A percentile compares a stretch with the other conserved stretches of the same genome.
Conservation (phyloP, 305 asterid genomes). For the Ruellia speciosa region DNA sequence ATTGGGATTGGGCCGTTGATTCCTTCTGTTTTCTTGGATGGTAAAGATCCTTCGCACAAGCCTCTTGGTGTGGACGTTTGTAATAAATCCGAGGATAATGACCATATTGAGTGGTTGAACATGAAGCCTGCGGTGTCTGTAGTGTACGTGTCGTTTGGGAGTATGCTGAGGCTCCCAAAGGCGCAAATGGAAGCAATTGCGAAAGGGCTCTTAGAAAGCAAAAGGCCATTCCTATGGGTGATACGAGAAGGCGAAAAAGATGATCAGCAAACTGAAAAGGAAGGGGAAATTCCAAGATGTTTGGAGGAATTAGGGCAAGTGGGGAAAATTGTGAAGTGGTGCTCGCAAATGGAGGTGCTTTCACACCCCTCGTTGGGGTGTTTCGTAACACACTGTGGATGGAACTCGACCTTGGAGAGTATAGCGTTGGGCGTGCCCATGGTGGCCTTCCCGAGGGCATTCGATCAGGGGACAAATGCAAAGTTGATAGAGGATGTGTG, state of each 20-base stretch:
- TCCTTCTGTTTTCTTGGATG: conserved; percentile 35
- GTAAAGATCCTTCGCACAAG: conserved; percentile 3
- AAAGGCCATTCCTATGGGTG: conserved; percentile 47
- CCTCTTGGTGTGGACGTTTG: conserved; percentile 32
- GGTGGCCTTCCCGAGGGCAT: conserved; percentile 42
- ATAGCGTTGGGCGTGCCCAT: conserved; percentile 28
- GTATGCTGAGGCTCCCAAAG: conserved; percentile 25
- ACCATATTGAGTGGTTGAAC: conserved; percentile 34
- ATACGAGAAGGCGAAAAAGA: conserved; percentile 19
- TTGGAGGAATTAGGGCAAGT: conserved; percentile 23
- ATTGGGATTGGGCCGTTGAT: conserved; percentile 45
- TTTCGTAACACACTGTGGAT: conserved; percentile 41
- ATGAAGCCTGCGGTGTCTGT: conserved; percentile 32
- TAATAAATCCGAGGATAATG: conserved; percentile 19
- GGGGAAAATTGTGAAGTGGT: conserved; percentile 45
- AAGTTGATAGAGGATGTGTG: conserved; percentile 38
- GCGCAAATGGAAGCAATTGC: conserved; percentile 39
- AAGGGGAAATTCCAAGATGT: background rate
- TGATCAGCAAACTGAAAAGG: conserved; percentile 2
- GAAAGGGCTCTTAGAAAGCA: conserved; percentile 21
- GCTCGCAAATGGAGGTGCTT: conserved; percentile 40
- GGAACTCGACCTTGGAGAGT: conserved; percentile 46
- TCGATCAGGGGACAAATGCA: conserved; percentile 44
- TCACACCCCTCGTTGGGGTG: conserved; percentile 39
- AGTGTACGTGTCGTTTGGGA: conserved; percentile 50